Base-by-base conservation (phyloP, 345 rosid species). In the Balakata baccata region DNA sequence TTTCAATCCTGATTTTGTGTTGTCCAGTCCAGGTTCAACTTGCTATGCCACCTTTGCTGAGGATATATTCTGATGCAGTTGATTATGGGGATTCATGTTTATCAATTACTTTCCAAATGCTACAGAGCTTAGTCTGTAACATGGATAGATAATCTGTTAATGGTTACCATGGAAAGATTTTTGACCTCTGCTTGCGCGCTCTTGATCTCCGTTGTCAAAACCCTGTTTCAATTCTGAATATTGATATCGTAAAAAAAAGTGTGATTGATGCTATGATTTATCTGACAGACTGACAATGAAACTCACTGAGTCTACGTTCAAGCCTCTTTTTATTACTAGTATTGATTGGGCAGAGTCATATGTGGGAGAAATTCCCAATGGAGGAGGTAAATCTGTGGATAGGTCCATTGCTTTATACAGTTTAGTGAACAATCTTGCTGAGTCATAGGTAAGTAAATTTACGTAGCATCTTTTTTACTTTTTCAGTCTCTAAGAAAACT, bases 241-340 rank as follows among this genome's bases (percentile, higher is more conserved):
- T 95, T 50, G 81, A 88, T 81, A 83, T 73, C 2, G 93, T 92
- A 1, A 98, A 95, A 76, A 80, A 79, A 81, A 91, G 87, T 72
- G 86, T 95, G 18, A 80, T 88, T 60, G 82, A 74, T 65, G 84
- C 94, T 47, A 80, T 89, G 64, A 68, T 88, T 72, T 69, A 87
- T 37, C 85, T 95, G 78, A 91, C 96, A 37, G 87, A 25, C 85
- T 95, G 78, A 91, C 96, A 37, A 95, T 89, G 93, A 95, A 92
- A 76, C 94, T 95, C 65, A 95, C 98, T 0, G 99, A 95, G 85
- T 85, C 85, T 12, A 90, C 88, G 94, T 95, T 95, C 84, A 92
- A 80, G 80, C 99, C 99, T 12, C 96, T 95, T 74, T 92, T 95
- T 70, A 75, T 93, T 52, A 87, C 75, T 77, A 87, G 88, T 72